Evolutionary conservation across 176 grass and related monocot species (phyloP).

Genomic region (Areca catechu): DNA sequence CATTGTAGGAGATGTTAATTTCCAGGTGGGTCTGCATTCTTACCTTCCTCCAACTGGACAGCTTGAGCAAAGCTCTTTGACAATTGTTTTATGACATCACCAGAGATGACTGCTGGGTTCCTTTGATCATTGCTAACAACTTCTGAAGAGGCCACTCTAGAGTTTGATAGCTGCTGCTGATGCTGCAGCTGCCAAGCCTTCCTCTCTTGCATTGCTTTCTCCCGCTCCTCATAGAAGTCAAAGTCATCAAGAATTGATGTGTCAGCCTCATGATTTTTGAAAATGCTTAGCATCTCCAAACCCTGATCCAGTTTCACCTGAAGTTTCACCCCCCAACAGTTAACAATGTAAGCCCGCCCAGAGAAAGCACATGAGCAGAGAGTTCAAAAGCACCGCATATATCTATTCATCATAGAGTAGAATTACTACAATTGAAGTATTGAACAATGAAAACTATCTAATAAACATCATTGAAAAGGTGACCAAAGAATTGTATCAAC

Average conservation of each 20-base stretch:
- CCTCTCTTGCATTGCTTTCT: conserved; percentile 91
- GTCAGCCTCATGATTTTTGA: conserved; percentile 69
- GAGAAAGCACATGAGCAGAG: background rate
- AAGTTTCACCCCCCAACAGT: background rate
- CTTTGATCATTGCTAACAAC: conserved; percentile 14
- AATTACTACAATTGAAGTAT: too few relatives aligned
- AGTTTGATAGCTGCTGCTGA: conserved; percentile 2
- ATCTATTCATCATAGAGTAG: too few relatives aligned
- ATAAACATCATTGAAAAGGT: too few relatives aligned
- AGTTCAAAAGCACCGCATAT: background rate
- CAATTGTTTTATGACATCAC: conserved; percentile 31
- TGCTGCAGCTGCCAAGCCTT: conserved; percentile 53
- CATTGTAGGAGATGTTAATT: conserved; percentile 14
- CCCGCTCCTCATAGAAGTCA: conserved; percentile 72
- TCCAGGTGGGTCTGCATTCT: conserved; percentile 22
- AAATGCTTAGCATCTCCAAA: conserved; percentile 63
- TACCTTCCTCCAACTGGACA: conserved; percentile 38
- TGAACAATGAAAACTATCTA: too few relatives aligned
- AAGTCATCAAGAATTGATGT: conserved; percentile 76
- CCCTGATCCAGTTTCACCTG: conserved; percentile 93
- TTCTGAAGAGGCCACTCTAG: background rate
- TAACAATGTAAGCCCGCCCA: background rate
- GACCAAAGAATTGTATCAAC: too few relatives aligned
- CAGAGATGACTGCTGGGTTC: conserved; percentile 2
- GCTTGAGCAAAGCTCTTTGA: conserved; percentile 38